Conservation (phyloP, 2,329 filamentous ascomycete genomes). For the Claviceps sp. region DNA sequence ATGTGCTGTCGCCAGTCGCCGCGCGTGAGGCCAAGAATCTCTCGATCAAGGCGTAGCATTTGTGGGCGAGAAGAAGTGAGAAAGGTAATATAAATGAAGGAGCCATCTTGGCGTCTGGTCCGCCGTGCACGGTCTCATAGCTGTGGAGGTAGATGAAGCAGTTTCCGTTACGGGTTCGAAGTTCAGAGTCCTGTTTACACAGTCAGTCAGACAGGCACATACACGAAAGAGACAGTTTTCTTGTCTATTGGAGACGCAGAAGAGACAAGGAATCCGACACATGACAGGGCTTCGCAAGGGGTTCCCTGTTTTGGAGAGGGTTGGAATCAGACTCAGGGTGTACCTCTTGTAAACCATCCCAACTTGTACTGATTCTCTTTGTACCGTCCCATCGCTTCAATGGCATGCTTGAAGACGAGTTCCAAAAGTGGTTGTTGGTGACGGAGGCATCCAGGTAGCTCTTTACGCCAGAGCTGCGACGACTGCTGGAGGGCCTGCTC, state of each 20-base stretch:
- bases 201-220: background rate
- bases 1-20: conserved; percentile 15
- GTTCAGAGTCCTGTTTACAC: conserved; percentile 49
- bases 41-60: conserved; percentile 48
- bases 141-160: conserved; percentile 57
- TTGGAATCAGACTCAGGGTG: background rate
- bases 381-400: conserved; percentile 9
- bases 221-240: background rate
- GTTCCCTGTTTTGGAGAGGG: background rate
- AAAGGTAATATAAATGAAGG: conserved; percentile 57
- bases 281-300: background rate
- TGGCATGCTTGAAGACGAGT: background rate
- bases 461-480: background rate
- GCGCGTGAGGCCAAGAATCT: conserved; percentile 25
- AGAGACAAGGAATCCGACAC: background rate
- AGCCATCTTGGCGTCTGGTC: conserved; percentile 44
- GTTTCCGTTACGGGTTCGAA: conserved; percentile 55
- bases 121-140: conserved; percentile 22
- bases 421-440: background rate
- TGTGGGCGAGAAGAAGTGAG: conserved; percentile 38
- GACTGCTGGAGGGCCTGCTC: background rate
- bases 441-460: background rate
- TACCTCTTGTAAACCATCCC: conserved; percentile 7
- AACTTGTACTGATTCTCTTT: conserved; percentile 3
- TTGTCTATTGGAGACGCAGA: background rate